phyloP scores from a whole-genome alignment of 1,139 yeast genomes.

The Scheffersomyces lignicola region DNA sequence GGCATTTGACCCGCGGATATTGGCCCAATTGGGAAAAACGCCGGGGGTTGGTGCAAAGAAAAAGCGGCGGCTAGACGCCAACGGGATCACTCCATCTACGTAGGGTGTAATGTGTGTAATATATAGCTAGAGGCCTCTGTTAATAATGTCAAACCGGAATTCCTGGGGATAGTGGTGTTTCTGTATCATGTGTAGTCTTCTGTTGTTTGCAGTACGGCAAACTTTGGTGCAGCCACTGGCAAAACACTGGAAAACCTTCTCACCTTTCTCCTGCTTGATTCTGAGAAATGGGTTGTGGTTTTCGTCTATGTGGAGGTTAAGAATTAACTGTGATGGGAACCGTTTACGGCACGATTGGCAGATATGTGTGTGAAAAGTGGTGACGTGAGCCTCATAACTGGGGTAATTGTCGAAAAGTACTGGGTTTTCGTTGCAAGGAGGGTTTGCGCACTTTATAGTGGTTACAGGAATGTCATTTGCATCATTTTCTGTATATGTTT shows the following conservation, averaged over 20 bases:
- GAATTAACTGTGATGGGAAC: constrained; percentile 40
- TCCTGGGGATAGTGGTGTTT: constrained; percentile 50
- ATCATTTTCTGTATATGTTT: too few relatives aligned
- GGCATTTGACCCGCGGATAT: constrained; percentile 51
- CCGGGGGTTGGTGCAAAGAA: constrained; percentile 51
- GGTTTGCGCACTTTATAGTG: constrained; percentile 13
- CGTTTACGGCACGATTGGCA: constrained; percentile 44
- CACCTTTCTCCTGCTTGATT: constrained; percentile 37
- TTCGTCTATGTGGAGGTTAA: constrained; percentile 53
- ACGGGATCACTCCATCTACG: constrained; percentile 1
- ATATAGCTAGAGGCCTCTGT: constrained; percentile 18
- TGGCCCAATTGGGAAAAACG: constrained; percentile 42
- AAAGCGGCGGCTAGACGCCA: constrained; percentile 32
- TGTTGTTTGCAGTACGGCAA: constrained; percentile 30
- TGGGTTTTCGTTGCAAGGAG: constrained; percentile 13
- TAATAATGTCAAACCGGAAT: constrained; percentile 40
- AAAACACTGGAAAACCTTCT: constrained; percentile 42
- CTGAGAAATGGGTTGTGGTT: constrained; percentile 51
- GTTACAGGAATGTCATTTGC: too few relatives aligned
- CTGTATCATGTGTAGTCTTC: constrained; percentile 49
- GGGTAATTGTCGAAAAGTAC: constrained; percentile 17
- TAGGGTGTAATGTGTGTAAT: constrained; percentile 1
- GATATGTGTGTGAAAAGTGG: constrained; percentile 20
- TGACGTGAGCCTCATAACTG: constrained; percentile 33
- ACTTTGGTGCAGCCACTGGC: constrained; percentile 33